A percentile compares a stretch with the other conserved stretches of the same genome.
Evolutionary conservation across 2,329 filamentous ascomycete genomes (phyloP).

Genomic region (Lachnellula cervina): DNA sequence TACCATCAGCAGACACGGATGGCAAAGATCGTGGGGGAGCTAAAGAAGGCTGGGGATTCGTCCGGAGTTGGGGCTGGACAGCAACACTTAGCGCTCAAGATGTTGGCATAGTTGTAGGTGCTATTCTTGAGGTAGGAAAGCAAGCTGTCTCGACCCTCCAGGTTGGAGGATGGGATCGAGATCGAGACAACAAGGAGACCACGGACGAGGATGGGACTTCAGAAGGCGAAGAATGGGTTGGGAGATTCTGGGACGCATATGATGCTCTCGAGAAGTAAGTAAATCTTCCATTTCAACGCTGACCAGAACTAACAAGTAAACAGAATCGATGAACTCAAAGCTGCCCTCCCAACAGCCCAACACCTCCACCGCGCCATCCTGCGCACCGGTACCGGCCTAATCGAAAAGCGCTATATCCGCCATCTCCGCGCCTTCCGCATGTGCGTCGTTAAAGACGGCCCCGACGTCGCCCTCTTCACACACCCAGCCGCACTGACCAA

Average conservation of each 20-base stretch:
- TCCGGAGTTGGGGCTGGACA: slow-evolving; percentile 96
- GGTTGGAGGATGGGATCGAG: slow-evolving; percentile 28
- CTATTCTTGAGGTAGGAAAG: slow-evolving; percentile 86
- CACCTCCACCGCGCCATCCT: slow-evolving; percentile 90
- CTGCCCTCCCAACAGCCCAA: slow-evolving; percentile 76
- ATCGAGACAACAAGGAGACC: slow-evolving; percentile 40
- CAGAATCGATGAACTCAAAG: slow-evolving; percentile 71
- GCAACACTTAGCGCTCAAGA: slow-evolving; percentile 90
- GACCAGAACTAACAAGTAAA: slow-evolving; percentile 35
- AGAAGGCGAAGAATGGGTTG: slow-evolving; percentile 60
- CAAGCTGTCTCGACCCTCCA: slow-evolving; percentile 26
- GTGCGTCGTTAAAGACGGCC: slow-evolving; percentile 91
- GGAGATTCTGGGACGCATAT: slow-evolving; percentile 67
- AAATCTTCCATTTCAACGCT: slow-evolving; percentile 30
- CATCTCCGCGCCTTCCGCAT: slow-evolving; percentile 91
- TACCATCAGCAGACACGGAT: slow-evolving; percentile 71
- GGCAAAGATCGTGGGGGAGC: slow-evolving; percentile 63
- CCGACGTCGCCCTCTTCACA: slow-evolving; percentile 85
- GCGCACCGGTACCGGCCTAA: slow-evolving; percentile 81
- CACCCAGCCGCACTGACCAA: slow-evolving; percentile 92
- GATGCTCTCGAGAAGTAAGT: slow-evolving; percentile 65
- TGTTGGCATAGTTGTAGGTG: slow-evolving; percentile 86
- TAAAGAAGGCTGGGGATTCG: slow-evolving; percentile 95
- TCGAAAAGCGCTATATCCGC: slow-evolving; percentile 90
- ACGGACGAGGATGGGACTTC: slow-evolving; percentile 40